Evolutionary conservation across 140 eudicot genomes (phyloP), one percentile per base, ranked within the genome.

Genomic region (Flaveria floridana): DNA sequence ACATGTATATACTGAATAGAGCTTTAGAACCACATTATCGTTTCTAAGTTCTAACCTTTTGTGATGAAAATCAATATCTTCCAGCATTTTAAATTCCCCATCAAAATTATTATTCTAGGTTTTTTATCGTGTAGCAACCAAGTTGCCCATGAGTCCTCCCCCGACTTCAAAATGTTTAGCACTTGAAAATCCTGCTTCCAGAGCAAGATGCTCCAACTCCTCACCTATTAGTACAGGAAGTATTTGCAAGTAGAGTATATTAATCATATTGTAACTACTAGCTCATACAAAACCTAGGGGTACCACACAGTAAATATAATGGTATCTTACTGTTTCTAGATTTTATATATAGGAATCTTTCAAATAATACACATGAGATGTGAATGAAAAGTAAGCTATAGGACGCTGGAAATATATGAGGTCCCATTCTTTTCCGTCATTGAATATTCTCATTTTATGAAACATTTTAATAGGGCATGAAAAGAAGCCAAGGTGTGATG

Each of bases 61-160:
- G 44, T 53, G 56, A 63, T 30, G 53, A 42, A 73, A 65, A 50
- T 8, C 13, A 51, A 3, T 51, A 50, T 26, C 51, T n/a, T 26
- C 55, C 4, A 26, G 26, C 58, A 44, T 73, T 7, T 39, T 12
- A 14, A 47, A 12, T 15, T 30, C 51, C 67, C 11, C 57, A 12
- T 42, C 51, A 28, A 28, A 34, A 73, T 28, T 14, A 37, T 30
- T 53, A 15, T 16, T 37, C 1, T 0, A 44, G 62, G 71, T 55
- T 51, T 46, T 23, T 21, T 84, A 89, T 65, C 88, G 78, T 34
- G 85, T 82, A 59, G 88, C 95, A 47, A 90, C 97, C 80, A 90
- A 79, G 65, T 82, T 86, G 34, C 97, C 97, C 97, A 90, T 90
- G 51, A 88, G 86, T 71, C 97, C 97, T 69, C 86, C 87, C 55